Evolutionary conservation across 2,329 filamentous ascomycete species (phyloP).

Genomic region (Boeremia exigua): DNA sequence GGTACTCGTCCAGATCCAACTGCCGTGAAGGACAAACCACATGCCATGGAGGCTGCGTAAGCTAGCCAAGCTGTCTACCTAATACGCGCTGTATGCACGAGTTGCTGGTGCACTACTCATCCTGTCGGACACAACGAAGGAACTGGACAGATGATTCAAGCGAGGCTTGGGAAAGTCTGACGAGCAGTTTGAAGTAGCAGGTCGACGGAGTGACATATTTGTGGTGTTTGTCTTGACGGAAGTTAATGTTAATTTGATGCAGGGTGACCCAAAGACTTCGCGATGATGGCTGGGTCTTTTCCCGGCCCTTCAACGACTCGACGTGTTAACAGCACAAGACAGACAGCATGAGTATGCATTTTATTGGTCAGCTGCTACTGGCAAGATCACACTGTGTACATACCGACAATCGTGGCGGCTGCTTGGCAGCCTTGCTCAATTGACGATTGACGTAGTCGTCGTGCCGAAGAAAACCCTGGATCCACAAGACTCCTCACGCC

Average conservation of each 20-base stretch:
- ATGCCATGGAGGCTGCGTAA: neutral
- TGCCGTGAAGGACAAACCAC: neutral
- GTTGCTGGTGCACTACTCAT: neutral
- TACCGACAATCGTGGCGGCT: neutral
- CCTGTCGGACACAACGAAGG: neutral
- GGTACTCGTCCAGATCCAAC: neutral
- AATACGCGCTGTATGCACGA: neutral
- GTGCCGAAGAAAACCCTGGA: conserved; percentile 11
- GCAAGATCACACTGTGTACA: too few relatives aligned
- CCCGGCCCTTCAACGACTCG: too few relatives aligned
- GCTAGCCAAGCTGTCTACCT: neutral
- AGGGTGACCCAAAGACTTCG: too few relatives aligned
- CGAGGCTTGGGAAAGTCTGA: neutral
- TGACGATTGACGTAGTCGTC: neutral
- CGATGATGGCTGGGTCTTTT: too few relatives aligned
- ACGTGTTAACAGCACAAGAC: neutral
- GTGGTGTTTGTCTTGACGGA: too few relatives aligned
- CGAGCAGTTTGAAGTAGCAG: neutral
- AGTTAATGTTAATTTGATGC: too few relatives aligned
- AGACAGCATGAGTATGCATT: neutral
- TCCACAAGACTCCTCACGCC: conserved; percentile 5
- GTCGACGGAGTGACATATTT: too few relatives aligned
- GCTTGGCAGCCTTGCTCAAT: neutral
- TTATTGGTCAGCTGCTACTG: too few relatives aligned
- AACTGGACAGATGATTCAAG: neutral